A percentile compares a stretch with the other conserved stretches of the same genome.
These are phyloP conservation scores for Thermothelomyces thermophilus DNA, from an alignment of 2,329 filamentous ascomycete species.

Conservation along the genomic window DNA sequence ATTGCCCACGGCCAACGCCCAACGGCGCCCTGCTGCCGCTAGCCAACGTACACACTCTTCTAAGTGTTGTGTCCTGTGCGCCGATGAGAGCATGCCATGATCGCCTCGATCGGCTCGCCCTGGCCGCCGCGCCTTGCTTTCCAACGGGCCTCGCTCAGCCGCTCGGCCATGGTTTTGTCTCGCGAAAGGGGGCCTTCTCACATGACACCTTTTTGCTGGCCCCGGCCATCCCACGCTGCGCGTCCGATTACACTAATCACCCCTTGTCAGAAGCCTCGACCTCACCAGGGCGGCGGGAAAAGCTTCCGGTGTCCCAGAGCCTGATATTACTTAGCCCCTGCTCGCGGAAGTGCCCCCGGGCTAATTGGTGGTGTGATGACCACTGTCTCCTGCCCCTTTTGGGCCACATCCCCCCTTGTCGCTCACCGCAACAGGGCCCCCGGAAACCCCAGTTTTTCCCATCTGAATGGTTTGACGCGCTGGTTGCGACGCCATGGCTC, in stretches of 20 bases:
- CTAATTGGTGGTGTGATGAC: conserved; percentile 15
- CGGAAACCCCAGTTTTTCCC: conserved; percentile 10
- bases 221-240: conserved; percentile 15
- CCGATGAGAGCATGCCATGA: no score
- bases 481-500: conserved; percentile 13
- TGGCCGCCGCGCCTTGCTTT: not conserved
- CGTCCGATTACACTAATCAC: no score
- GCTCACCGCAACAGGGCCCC: not conserved
- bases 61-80: no score
- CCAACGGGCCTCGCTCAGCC: no score
- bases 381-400: conserved; percentile 13
- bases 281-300: conserved; percentile 14
- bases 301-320: conserved; percentile 7
- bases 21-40: conserved; percentile 3
- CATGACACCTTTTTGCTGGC: not conserved
- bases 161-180: no score
- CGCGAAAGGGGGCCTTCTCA: not conserved
- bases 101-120: no score
- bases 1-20: conserved; percentile 19
- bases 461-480: conserved; percentile 8
- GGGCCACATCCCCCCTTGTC: conserved; percentile 5
- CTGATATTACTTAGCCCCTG: conserved; percentile 13
- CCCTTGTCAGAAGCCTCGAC: conserved; percentile 8
- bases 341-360: conserved; percentile 20
- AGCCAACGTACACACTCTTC: no score